Base-by-base conservation (phyloP, 768 basidiomycete genomes). In the Brasilioporus rufonigricans region DNA sequence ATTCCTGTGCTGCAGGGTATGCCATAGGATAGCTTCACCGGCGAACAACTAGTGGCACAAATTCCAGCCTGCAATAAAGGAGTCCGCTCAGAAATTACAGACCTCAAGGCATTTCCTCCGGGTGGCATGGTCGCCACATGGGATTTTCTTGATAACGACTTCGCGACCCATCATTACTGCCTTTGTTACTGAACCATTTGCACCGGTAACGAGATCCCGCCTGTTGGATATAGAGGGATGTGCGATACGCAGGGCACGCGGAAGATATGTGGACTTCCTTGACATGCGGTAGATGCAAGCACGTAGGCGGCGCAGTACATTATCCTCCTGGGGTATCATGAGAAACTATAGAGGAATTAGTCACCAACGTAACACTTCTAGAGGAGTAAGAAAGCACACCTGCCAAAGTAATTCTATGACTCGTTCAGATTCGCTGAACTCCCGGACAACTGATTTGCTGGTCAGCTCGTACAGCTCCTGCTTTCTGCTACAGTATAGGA, bases 21-120 rank as follows among this genome's bases (percentile, higher is more conserved):
- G 41, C 68, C 63, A 69, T n/a, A 68, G 48, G 32, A 70, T 65
- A 18, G 70, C 65, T 27, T 71, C 68, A 26, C 65, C 45, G 21
- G 59, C 48, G 16, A 67, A 67, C 53, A 54, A 44, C 67, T 69
- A 27, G 29, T 3, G 24, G 32, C 26, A 24, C 4, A 19, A 1
- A 53, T 38, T 14, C 60, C n/a, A 53, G 58, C 31, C 21, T 27
- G 44, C 39, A 40, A 21, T 31, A 35, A 55, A 29, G 19, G 19
- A 18, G 38, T 32, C 10, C n/a, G 21, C 16, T n/a, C 11, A 33
- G 52, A 35, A 32, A 11, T 29, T 48, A 3, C 53, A 49, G 13
- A 65, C 64, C 64, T 65, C 44, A 5, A 53, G 40, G 31, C 52
- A 56, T 31, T 56, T 40, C 13, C 2, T 58, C 52, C 13, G 24